A percentile compares a stretch with the other conserved stretches of the same genome.
Evolutionary conservation across 176 grass and related monocot genomes (phyloP).

Genomic region (Lolium multiflorum): DNA sequence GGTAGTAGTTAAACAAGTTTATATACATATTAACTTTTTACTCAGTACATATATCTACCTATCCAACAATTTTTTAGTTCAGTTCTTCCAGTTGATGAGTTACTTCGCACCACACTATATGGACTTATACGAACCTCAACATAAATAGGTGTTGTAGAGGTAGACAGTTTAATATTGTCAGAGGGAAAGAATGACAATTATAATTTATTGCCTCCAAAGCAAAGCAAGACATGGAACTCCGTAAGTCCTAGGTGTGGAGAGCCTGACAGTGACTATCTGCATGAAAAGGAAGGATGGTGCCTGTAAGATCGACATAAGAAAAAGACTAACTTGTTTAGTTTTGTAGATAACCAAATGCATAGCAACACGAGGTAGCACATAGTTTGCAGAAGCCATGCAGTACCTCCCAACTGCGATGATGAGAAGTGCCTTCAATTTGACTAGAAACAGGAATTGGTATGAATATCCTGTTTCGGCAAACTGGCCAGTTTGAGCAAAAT

Average conservation of each 20-base stretch:
- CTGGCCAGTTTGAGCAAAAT: slow-evolving; percentile 20
- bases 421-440: slow-evolving; percentile 15
- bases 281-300: neutral
- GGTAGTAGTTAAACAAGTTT: neutral
- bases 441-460: neutral
- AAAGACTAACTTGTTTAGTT: neutral
- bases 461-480: neutral
- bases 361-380: slow-evolving; percentile 3
- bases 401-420: slow-evolving; percentile 1
- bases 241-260: slow-evolving; percentile 12
- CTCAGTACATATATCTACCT: neutral
- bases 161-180: neutral
- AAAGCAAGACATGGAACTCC: slow-evolving; percentile 29
- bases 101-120: neutral
- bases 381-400: slow-evolving; percentile 19
- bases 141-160: slow-evolving; percentile 3
- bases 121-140: neutral
- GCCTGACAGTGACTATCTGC: slow-evolving; percentile 29
- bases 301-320: slow-evolving; percentile 10
- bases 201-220: neutral
- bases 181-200: neutral
- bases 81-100: neutral
- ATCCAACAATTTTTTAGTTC: neutral
- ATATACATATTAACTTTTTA: neutral
- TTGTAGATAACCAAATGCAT: slow-evolving; percentile 22